Evolutionary conservation across 345 rosid species (phyloP), one percentile per base, ranked within the genome.

Genomic region (Punica granatum): DNA sequence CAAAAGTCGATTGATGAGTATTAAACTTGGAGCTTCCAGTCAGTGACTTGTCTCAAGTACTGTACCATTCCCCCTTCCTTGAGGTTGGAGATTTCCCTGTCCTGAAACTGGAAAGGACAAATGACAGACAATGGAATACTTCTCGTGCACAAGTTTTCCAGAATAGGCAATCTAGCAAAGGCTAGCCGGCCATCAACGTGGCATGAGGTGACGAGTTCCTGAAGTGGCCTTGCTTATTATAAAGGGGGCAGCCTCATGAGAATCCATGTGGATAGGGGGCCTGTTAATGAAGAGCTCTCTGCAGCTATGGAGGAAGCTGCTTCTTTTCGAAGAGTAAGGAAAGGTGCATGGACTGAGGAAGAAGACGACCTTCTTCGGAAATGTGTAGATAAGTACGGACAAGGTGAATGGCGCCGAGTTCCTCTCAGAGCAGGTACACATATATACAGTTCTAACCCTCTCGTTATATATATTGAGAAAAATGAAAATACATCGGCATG

Each of bases 331-430:
- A 46, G 65, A 6, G 44, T 67, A 34, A 64, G 75, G 65, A 81
- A 70, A 69, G 86, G 82, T 42, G 75, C 84, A 32, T 84, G 88
- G 88, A 72, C 84, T 13, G 69, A 61, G 66, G 80, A 84, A 63
- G 88, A 82, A 71, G 86, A 82, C 42, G 65, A 37, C 26, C 78
- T 77, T 39, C 81, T 84, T n/a, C 67, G 75, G 26, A 69, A 72
- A 36, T 82, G 80, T 68, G 60, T 82, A 41, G 62, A 70, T 21
- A 67, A 15, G 8, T 67, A 77, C 63, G 86, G 84, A 4, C 82
- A 80, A 76, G 84, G 77, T 23, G 73, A 69, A 15, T 80, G 83
- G 84, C 77, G 76, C 72, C 75, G 34, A 48, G 71, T 82, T 28
- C 85, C 85, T 13, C 19, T n/a, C 30, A 74, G 70, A 66, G 81